phyloP scores from a whole-genome alignment of 78 protist genomes.

The Pigoraptor vietnamica region DNA sequence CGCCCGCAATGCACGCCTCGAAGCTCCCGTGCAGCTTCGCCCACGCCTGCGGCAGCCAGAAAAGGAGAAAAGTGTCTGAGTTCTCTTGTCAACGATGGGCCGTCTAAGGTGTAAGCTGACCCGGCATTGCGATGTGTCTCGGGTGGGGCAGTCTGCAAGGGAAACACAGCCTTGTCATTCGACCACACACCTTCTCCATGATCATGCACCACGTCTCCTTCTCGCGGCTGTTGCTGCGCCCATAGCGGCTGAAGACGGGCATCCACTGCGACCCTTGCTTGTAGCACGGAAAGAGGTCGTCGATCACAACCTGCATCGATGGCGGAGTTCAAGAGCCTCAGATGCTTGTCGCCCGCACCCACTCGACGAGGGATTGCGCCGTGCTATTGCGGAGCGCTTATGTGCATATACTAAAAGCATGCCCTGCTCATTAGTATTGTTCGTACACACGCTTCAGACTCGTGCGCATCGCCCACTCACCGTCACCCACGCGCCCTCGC shows the following conservation, averaged over 20 bases:
- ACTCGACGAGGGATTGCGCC: no score
- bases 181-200: constrained; percentile 5
- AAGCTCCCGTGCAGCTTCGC: constrained; percentile 23
- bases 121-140: background rate
- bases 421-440: no score
- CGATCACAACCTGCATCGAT: no score
- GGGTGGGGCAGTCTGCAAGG: background rate
- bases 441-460: no score
- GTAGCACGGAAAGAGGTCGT: constrained; percentile 28
- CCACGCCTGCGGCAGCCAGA: constrained; percentile 5
- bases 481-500: constrained; percentile 1
- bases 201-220: background rate
- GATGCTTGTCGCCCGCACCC: no score
- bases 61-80: background rate
- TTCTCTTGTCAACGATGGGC: background rate
- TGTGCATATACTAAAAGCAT: no score
- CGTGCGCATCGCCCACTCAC: no score
- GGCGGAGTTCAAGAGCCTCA: no score
- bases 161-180: background rate
- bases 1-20: background rate
- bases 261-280: background rate
- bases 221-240: background rate
- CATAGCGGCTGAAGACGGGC: background rate
- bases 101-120: background rate
- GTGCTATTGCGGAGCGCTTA: no score